Evolutionary conservation across 2,329 filamentous ascomycete genomes (phyloP), one percentile per base, ranked within the genome.

Genomic region (Dichotomopilus funicola): DNA sequence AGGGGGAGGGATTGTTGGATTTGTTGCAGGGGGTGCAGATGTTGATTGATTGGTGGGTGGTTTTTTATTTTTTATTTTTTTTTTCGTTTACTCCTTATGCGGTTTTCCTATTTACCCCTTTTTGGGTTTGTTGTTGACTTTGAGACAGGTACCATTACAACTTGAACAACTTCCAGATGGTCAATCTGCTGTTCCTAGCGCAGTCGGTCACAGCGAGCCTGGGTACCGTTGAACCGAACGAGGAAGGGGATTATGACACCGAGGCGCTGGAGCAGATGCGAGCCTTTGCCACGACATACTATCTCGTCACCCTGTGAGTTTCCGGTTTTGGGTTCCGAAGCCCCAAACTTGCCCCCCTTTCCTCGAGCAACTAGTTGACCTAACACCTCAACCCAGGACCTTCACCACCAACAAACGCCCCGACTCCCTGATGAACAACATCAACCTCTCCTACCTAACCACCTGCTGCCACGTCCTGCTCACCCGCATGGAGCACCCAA

Each of bases 271-370:
- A 79, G 54, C 65, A 72, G 46, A 72, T 78, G 66, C 69, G 78
- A 45, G 75, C 76, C 0, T 78, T 76, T 62, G 71, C 71, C 0
- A 77, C 75, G 2, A 75, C 74, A 4, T 80, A 78, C 56, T 80
- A 79, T 53, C 61, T 79, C 4, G 75, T 77, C 35, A 76, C 76
- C 6, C 61, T 76, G 75, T 78, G 57, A 63, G 74, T 67, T 27
- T 27, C 19, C 34, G 27, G 5, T 10, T 0, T 37, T 6, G 5
- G 10, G 8, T 50, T n/a, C 2, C 13, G 10, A 11, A 31, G 34
- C 1, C 10, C 12, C 9, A 40, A 40, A 9, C 9, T 40, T 9
- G 4, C 12, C 37, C 12, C 37, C 5, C 19, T 44, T 56, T 12
- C 56, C 33, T 37, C 35, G 13, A 40, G 4, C 37, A 2, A 8